Base-by-base conservation (phyloP, 495 filamentous ascomycete genomes). In the Jackrogersella multiformis region DNA sequence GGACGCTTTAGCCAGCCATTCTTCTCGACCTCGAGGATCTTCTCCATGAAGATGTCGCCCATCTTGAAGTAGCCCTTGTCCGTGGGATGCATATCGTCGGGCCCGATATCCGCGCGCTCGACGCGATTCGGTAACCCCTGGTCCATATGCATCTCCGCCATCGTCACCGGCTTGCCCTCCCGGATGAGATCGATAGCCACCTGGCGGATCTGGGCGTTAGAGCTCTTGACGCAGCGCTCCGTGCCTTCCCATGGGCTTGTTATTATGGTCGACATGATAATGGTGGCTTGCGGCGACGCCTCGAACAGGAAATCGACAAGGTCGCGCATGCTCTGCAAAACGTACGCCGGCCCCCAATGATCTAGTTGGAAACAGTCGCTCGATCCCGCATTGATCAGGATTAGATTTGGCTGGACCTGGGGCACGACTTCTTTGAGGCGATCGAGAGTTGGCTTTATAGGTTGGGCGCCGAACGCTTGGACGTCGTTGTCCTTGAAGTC, bases 1-100 rank as follows among this genome's bases (percentile, higher is more conserved):
- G 79, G 78, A 2, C 61, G 26, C 23, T 48, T 60, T 16, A 82
- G 52, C 68, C 79, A 80, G 12, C 77, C 79, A 35, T 74, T 76
- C 18, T 58, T 48, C 34, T 76, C 66, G 8, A 77, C 79, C 21
- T 74, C 61, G 57, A 68, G 42, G 36, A 84, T 77, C 6, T 71
- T 78, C 69, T 75, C 64, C 30, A 73, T 74, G 75, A 80, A 84
- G 44, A 78, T 76, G n/a, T 71, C 69, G 12, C 79, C 82, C 80
- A 84, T 82, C 61, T 79, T 77, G 35, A 69, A 65, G 58, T 84
- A 84, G 1, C 80, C 80, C n/a, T 28, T 57, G 55, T 83, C 78
- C 30, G 76, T 81, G 1, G 81, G 82, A 63, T 83, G 81, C 56
- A 68, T 61, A 49, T 71, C 48, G 49, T 74, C 67, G 26, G 38